Evolutionary conservation across 306 rosid genomes (phyloP).

Genomic region (Trifolium fragiferum): DNA sequence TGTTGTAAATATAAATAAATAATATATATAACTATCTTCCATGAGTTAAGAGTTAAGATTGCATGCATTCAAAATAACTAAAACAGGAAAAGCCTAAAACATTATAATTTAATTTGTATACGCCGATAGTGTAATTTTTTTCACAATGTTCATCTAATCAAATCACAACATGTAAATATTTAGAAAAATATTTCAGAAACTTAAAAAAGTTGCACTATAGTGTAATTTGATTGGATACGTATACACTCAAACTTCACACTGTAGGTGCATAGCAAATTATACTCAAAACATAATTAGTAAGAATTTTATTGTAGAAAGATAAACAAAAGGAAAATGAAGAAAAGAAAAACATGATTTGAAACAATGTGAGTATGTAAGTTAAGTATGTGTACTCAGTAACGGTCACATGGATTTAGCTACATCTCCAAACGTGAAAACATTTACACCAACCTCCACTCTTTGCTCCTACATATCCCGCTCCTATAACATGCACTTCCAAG

Average conservation of each 20-base stretch:
- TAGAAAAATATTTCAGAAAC: too few species aligned
- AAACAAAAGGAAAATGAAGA: not conserved
- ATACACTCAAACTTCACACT: too few species aligned
- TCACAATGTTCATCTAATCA: too few species aligned
- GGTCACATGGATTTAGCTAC: slow-evolving; percentile 69
- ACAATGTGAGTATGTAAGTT: slow-evolving; percentile 28
- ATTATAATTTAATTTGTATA: too few species aligned
- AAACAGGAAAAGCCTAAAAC: not conserved
- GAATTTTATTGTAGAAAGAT: not conserved
- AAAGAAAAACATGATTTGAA: slow-evolving; percentile 41
- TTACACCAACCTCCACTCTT: slow-evolving; percentile 67
- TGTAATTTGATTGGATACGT: too few species aligned
- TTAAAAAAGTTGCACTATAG: too few species aligned
- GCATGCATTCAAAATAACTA: not conserved
- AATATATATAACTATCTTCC: too few species aligned
- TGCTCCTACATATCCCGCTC: slow-evolving; percentile 80
- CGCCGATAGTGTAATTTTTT: too few species aligned
- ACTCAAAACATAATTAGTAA: not conserved
- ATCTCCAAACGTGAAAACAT: slow-evolving; percentile 81
- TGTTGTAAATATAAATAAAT: too few species aligned
- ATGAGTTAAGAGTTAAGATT: too few species aligned
- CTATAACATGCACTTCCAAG: slow-evolving; percentile 50
- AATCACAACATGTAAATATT: too few species aligned
- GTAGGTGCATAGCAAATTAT: too few species aligned
- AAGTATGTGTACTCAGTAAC: slow-evolving; percentile 40